phyloP scores from a whole-genome alignment of 1,284 basidiomycete genomes.

The Phaffia rhodozyma region DNA sequence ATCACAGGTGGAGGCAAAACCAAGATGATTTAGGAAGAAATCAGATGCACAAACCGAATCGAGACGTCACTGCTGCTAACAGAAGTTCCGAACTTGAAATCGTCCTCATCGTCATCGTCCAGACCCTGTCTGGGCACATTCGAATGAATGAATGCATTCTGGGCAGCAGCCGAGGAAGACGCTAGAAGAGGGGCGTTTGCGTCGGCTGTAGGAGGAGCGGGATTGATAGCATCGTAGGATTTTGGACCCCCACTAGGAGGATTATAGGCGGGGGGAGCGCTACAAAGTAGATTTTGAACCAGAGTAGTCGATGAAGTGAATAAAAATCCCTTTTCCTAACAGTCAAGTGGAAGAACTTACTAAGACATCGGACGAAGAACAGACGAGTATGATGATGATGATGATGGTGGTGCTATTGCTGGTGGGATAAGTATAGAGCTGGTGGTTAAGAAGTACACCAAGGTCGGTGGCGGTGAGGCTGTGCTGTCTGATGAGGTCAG shows the following conservation, averaged over 20 bases:
- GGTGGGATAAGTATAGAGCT: too few relatives aligned
- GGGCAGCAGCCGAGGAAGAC: not conserved
- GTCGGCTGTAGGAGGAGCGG: not conserved
- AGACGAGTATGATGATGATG: too few relatives aligned
- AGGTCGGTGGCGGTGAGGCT: too few relatives aligned
- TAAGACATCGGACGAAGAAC: not conserved
- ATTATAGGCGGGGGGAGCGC: slow-evolving; percentile 7
- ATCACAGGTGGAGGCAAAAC: not conserved
- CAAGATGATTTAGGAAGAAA: not conserved
- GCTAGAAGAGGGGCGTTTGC: slow-evolving; percentile 2
- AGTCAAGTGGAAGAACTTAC: not conserved
- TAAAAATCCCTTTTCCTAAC: not conserved
- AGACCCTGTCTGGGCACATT: not conserved
- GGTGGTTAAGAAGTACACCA: too few relatives aligned
- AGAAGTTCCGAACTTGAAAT: slow-evolving; percentile 10
- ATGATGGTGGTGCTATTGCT: too few relatives aligned
- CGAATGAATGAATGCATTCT: not conserved
- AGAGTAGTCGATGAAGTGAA: not conserved
- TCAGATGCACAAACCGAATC: not conserved
- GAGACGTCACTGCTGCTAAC: slow-evolving; percentile 1
- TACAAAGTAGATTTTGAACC: not conserved
- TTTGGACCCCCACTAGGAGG: not conserved
- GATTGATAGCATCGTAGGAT: not conserved
- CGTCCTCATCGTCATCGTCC: slow-evolving; percentile 9
- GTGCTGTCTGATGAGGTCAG: too few relatives aligned